Evolutionary conservation across 164 flowering plant species (phyloP).

Genomic region (Vitis labrusca): DNA sequence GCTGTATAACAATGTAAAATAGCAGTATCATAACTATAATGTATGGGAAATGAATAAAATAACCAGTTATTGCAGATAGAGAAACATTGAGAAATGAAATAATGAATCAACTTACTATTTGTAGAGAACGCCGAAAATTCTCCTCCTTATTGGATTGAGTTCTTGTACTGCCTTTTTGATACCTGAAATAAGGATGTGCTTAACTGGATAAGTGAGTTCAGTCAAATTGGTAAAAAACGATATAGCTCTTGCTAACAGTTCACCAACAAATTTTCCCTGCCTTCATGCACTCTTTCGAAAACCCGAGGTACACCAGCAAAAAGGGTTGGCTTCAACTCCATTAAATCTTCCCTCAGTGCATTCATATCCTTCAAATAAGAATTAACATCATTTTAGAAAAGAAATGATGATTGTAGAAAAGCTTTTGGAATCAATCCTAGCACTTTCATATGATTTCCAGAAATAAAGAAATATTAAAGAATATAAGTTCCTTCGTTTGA

Average conservation of each 20-base stretch:
- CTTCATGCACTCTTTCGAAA: slow-evolving; percentile 84
- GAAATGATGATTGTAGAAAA: not conserved
- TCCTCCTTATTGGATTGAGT: slow-evolving; percentile 67
- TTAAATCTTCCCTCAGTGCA: slow-evolving; percentile 72
- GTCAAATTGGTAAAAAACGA: not conserved
- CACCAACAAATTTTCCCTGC: slow-evolving; percentile 27
- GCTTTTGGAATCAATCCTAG: not conserved
- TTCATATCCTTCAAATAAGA: slow-evolving; percentile 58
- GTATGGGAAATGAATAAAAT: not conserved
- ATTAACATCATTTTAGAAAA: not conserved
- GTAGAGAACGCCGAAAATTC: slow-evolving; percentile 63
- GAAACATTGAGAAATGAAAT: not conserved
- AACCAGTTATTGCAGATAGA: not conserved
- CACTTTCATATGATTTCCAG: not conserved
- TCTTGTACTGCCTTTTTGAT: slow-evolving; percentile 61
- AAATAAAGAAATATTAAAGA: no score
- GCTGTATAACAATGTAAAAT: slow-evolving; percentile 41
- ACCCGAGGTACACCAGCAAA: slow-evolving; percentile 96
- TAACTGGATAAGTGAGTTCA: not conserved
- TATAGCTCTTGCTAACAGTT: not conserved
- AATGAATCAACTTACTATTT: slow-evolving; percentile 49
- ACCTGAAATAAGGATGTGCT: slow-evolving; percentile 39
- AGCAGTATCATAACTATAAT: not conserved
- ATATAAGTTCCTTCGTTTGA: no score
- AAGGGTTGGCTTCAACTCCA: slow-evolving; percentile 90